phyloP scores from a whole-genome alignment of 352 stramenopile species.

The Plasmopara viticola region DNA sequence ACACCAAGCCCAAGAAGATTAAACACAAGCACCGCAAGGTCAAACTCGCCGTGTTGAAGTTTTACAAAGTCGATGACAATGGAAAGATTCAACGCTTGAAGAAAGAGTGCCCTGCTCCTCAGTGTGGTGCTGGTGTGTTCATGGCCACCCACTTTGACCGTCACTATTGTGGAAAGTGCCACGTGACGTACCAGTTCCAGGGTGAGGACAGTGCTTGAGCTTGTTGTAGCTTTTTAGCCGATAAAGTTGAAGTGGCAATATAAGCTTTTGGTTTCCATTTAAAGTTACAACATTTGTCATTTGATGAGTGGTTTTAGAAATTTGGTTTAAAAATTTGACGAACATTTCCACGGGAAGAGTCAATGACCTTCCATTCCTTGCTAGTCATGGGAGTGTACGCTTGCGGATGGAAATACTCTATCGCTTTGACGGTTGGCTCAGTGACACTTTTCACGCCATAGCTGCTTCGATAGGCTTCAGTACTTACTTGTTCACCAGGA shows the following conservation, averaged over 20 bases:
- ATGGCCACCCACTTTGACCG: slow-evolving; percentile 99
- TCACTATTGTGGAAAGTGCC: slow-evolving; percentile 99
- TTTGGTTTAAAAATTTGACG: too few species aligned
- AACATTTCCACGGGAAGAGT: too few species aligned
- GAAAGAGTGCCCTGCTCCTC: slow-evolving; percentile 94
- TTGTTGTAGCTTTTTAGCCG: slow-evolving; percentile 9
- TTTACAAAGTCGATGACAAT: slow-evolving; percentile 95
- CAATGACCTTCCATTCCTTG: too few species aligned
- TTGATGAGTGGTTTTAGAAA: too few species aligned
- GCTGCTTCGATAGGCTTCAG: slow-evolving; percentile 12
- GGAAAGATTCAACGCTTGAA: slow-evolving; percentile 96
- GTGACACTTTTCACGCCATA: neutral
- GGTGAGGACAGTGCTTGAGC: slow-evolving; percentile 57
- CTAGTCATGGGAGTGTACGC: too few species aligned
- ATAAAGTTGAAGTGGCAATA: slow-evolving; percentile 25
- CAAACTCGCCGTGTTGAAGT: slow-evolving; percentile 97
- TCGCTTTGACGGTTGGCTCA: too few species aligned
- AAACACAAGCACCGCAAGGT: slow-evolving; percentile 95
- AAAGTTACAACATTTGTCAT: too few species aligned
- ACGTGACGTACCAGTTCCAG: slow-evolving; percentile 94
- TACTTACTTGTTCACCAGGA: slow-evolving; percentile 10
- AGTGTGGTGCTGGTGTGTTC: slow-evolving; percentile 97
- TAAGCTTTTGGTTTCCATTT: slow-evolving; percentile 36
- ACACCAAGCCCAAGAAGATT: slow-evolving; percentile 99
- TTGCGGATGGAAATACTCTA: too few species aligned